Base-by-base conservation (phyloP, 495 filamentous ascomycete species). In the Penicillium ochrochloron region DNA sequence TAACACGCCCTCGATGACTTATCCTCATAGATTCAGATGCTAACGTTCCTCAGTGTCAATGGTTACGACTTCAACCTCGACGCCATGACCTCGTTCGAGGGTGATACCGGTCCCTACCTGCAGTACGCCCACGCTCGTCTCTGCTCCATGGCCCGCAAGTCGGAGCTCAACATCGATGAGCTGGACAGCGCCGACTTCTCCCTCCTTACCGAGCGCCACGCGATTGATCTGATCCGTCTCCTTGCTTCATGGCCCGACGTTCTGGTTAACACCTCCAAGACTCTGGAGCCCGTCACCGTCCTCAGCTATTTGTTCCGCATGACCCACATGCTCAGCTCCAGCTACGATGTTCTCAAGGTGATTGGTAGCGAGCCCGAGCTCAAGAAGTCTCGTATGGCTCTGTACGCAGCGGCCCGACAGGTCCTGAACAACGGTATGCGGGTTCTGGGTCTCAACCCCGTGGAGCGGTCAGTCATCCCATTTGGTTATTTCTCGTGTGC, bases 231-330 rank as follows among this genome's bases (percentile, higher is more conserved):
- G 19, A 79, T 86, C 57, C 85, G 88, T 51, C 65, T 83, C 60
- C 72, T 92, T 23, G 79, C 85, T 3, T 80, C 83, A 53, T 92
- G 84, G 82, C 88, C 88, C 10, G 89, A 90, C 59, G 82, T 88
- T 15, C 78, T 88, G 34, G 64, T 85, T 46, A 84, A 86, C 60
- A 88, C 89, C 7, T 74, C 80, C 65, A 88, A 85, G 77, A 88
- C 85, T 15, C 79, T 86, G 51, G 88, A 91, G 74, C 87, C 89
- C 19, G 78, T 86, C 50, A 89, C 86, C 8, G 82, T 96, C 55
- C 79, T 96, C 35, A 88, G 87, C 12, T 97, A 95, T 77, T 85
- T 97, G 50, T 94, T 94, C 82, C 89, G 88, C 77, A 90, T 97
- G 89, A 96, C 91, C 1, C 92, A 95, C 73, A 82, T 87, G 56